Conservation (phyloP, 345 rosid genomes). For the Citrus inodora region DNA sequence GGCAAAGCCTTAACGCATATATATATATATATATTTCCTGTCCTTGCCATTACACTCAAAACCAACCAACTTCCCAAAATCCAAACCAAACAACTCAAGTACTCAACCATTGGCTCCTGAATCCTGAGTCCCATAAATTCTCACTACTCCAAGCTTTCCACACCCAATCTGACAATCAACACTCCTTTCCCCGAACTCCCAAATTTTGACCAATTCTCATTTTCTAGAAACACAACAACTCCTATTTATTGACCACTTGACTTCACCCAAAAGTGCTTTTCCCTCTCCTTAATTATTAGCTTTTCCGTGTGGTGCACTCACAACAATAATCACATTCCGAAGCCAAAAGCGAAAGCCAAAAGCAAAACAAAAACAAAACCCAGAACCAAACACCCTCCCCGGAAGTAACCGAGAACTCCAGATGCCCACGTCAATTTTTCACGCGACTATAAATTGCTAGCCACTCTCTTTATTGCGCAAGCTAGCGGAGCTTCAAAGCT, state of each 20-base stretch:
- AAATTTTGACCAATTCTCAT: background rate
- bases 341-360: background rate
- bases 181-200: background rate
- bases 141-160: background rate
- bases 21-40: too few species aligned
- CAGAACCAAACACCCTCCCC: background rate
- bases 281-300: background rate
- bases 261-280: background rate
- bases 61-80: background rate
- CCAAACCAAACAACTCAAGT: background rate
- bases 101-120: background rate
- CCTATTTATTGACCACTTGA: background rate
- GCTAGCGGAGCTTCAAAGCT: background rate
- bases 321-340: background rate
- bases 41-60: background rate
- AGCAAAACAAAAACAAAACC: background rate
- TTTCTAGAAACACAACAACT: background rate
- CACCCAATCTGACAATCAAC: background rate
- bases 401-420: background rate
- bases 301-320: constrained; percentile 7
- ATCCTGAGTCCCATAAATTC: background rate
- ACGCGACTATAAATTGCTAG: background rate
- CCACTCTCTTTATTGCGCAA: too few species aligned
- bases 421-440: background rate
- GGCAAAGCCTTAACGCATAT: too few species aligned